Evolutionary conservation across 495 filamentous ascomycete species (phyloP), one percentile per base, ranked within the genome.

Genomic region (Darksidea phi): DNA sequence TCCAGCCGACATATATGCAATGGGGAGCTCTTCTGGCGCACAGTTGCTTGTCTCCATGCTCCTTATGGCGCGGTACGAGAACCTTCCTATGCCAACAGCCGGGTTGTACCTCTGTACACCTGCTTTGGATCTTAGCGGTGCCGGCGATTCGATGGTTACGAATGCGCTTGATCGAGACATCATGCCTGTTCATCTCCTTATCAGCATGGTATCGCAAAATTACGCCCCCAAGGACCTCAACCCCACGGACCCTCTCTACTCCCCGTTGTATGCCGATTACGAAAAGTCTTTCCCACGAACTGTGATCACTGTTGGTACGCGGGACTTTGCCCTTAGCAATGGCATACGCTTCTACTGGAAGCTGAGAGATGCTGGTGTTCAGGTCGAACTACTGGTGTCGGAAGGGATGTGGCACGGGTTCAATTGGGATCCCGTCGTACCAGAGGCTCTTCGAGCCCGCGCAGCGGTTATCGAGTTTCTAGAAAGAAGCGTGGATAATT

Each of bases 401-500:
- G 45, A 48, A 18, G 45, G 45, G 21, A 48, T 48, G 45, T 48
- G 45, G 45, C 45, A 48, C 18, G 45, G 45, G 15, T 48, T 48
- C 21, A 48, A 48, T 48, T 48, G 45, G 45, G 17, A 48, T 38
- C 8, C 7, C 8, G 7, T 38, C 15, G 36, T 38, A 15, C 36
- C 36, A 38, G 36, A 38, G 36, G 36, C 36, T 7, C 8, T 38
- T 7, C 36, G 36, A 15, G 8, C 15, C 15, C 36, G 36, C 15
- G 15, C 8, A 38, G 15, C 36, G 36, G 36, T 38, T 38, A 38
- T 7, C 7, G 8, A 38, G 36, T 38, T 38, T 38, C 36, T 38
- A n/a, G n/a, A n/a, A n/a, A n/a, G n/a, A n/a, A n/a, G n/a, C n/a
- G n/a, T n/a, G n/a, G n/a, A n/a, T n/a, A n/a, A n/a, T n/a, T n/a